Evolutionary conservation across 805 yeast genomes (phyloP), one percentile per base, ranked within the genome.

Genomic region (Teunomyces aglyptinius): DNA sequence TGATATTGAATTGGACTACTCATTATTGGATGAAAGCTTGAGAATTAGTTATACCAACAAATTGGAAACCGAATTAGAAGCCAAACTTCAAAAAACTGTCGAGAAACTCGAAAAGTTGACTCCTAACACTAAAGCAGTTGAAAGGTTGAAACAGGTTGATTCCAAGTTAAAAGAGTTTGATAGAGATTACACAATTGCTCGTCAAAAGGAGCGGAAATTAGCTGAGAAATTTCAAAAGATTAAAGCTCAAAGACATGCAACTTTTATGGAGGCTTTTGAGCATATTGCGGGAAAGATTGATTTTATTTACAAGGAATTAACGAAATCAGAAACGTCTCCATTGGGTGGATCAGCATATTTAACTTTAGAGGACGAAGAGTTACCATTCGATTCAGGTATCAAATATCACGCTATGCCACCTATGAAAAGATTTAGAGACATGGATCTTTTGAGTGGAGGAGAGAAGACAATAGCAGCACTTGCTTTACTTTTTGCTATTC

Each of bases 351-450:
- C 94, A n/a, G 98, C 98, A 0, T 85, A 88, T 51, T 71, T 94
- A 47, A 85, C 92, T 0, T 66, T 90, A 31, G 96, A 89, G 55
- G 91, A 89, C 56, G 94, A 85, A 49, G 96, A 89, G 50, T 96
- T 88, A 55, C 97, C 98, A 3, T 94, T 84, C 57, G 64, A 78
- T 27, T 80, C 82, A 0, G 99, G 98, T 2, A 76, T 90, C 38
- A 86, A 82, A 55, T 94, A 89, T 57, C 94, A 89, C 63, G 97
- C 96, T 0, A 90, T 90, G 86, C 98, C 98, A 1, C 98, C 98
- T 7, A 78, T 87, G 81, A 94, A 94, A 59, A 75, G 97, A 54
- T 94, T 90, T 64, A 78, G 92, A 54, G 96, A 89, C 53, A 90
- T 94, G 89, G 96, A 89, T 48, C 78, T 87, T 46, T 73, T 94